Conservation (phyloP, 1,284 basidiomycete species). For the Malassezia slooffiae region DNA sequence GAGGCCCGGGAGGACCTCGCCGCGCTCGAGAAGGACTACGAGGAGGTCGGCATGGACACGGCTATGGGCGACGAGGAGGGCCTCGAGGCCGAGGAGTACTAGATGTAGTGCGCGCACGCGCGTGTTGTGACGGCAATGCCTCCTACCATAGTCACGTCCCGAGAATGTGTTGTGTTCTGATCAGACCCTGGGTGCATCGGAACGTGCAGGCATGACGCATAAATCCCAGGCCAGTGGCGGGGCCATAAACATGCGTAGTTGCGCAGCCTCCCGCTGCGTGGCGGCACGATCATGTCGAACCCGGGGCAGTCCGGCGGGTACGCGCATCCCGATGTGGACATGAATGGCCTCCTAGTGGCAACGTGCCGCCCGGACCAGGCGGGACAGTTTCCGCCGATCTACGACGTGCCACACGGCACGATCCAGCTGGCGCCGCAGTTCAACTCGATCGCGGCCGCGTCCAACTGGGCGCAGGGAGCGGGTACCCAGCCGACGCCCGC, state of each 20-base stretch:
- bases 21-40: conserved; percentile 69
- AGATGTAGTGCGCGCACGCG: neutral
- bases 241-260: neutral
- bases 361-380: conserved; percentile 1
- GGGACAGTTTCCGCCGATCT: conserved; percentile 18
- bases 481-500: too few species aligned
- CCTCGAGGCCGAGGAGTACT: conserved; percentile 38
- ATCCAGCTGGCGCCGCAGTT: conserved; percentile 26
- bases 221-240: neutral
- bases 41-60: conserved; percentile 70
- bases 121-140: too few species aligned
- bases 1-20: conserved; percentile 95
- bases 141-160: too few species aligned
- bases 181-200: too few species aligned
- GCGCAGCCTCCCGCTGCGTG: neutral
- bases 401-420: conserved; percentile 28
- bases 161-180: too few species aligned
- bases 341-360: conserved; percentile 10
- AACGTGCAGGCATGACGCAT: too few species aligned
- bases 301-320: conserved; percentile 1
- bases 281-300: conserved; percentile 4
- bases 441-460: too few species aligned
- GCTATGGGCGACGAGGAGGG: conserved; percentile 62
- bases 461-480: too few species aligned
- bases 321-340: conserved; percentile 3